These are phyloP conservation scores for Scheffersomyces parashehatae DNA, from an alignment of 1,139 yeast species.

Conservation along the genomic window DNA sequence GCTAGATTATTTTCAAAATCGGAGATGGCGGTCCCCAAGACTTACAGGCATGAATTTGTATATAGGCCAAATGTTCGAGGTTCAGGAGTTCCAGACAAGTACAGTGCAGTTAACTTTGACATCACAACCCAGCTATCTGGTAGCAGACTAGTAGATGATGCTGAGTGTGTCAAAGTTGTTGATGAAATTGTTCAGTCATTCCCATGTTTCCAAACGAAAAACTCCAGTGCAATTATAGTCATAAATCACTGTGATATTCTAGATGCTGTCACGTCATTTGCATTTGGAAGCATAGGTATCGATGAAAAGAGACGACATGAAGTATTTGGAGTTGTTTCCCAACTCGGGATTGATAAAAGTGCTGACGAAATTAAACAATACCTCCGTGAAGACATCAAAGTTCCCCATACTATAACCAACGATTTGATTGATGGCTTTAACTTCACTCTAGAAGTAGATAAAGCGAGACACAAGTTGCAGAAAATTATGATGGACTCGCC, in stretches of 20 bases:
- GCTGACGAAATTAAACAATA: conserved; percentile 65
- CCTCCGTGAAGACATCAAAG: conserved; percentile 67
- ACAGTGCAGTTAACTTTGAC: conserved; percentile 84
- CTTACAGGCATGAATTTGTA: conserved; percentile 77
- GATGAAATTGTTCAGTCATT: conserved; percentile 68
- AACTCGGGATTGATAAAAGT: conserved; percentile 69
- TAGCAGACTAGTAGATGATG: conserved; percentile 61
- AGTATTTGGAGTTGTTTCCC: conserved; percentile 72
- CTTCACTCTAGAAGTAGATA: conserved; percentile 66
- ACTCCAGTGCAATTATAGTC: conserved; percentile 54
- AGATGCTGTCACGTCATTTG: conserved; percentile 61
- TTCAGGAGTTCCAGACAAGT: conserved; percentile 72
- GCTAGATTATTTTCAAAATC: conserved; percentile 78
- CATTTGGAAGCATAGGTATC: conserved; percentile 74
- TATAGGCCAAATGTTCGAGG: conserved; percentile 61
- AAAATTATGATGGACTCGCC: conserved; percentile 79
- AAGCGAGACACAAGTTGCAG: conserved; percentile 60
- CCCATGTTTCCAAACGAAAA: conserved; percentile 58
- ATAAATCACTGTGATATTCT: conserved; percentile 81
- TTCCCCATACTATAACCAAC: conserved; percentile 78
- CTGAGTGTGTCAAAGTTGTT: conserved; percentile 80
- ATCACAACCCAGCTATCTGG: conserved; percentile 56
- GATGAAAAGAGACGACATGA: conserved; percentile 60
- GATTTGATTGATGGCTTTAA: conserved; percentile 76
- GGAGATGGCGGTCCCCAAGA: conserved; percentile 56